These are phyloP conservation scores for Penicillium salamii DNA, from an alignment of 495 filamentous ascomycete species.

Conservation along the genomic window DNA sequence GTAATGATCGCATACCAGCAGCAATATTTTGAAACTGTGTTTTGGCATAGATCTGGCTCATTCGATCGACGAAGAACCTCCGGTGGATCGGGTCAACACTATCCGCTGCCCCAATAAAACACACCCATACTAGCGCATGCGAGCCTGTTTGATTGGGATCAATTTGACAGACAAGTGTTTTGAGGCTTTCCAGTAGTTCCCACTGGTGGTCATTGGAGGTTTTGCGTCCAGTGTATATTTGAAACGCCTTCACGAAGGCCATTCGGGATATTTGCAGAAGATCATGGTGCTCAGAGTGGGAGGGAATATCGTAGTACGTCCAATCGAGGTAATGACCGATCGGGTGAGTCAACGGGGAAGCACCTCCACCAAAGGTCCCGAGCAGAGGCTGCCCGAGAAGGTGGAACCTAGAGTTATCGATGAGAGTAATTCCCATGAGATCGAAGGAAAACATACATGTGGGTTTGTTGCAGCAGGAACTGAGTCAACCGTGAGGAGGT, in stretches of 20 bases:
- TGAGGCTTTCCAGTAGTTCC: conserved; percentile 13
- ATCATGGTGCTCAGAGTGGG: conserved; percentile 11
- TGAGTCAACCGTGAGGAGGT: background rate
- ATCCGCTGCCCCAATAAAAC: conserved; percentile 23
- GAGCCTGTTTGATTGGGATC: conserved; percentile 17
- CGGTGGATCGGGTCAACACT: conserved; percentile 18
- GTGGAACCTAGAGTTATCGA: conserved; percentile 9
- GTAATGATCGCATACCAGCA: conserved; percentile 12
- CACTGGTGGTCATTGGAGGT: conserved; percentile 12
- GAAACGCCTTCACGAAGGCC: conserved; percentile 17
- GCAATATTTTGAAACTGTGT: conserved; percentile 21
- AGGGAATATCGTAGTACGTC: conserved; percentile 10
- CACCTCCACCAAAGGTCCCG: conserved; percentile 7
- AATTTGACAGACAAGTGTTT: conserved; percentile 11
- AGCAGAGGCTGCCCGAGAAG: conserved; percentile 17
- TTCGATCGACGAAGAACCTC: conserved; percentile 13
- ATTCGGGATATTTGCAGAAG: conserved; percentile 7
- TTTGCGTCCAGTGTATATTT: conserved; percentile 18
- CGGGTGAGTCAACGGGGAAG: conserved; percentile 1
- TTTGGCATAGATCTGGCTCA: conserved; percentile 9
- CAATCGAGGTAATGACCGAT: conserved; percentile 15
- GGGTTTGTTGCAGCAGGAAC: conserved; percentile 15
- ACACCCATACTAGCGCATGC: conserved; percentile 24
- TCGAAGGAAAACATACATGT: conserved; percentile 9
- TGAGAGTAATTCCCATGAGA: background rate